Evolutionary conservation across 1,284 basidiomycete species (phyloP), one percentile per base, ranked within the genome.

Genomic region (Acaromyces ingoldii): DNA sequence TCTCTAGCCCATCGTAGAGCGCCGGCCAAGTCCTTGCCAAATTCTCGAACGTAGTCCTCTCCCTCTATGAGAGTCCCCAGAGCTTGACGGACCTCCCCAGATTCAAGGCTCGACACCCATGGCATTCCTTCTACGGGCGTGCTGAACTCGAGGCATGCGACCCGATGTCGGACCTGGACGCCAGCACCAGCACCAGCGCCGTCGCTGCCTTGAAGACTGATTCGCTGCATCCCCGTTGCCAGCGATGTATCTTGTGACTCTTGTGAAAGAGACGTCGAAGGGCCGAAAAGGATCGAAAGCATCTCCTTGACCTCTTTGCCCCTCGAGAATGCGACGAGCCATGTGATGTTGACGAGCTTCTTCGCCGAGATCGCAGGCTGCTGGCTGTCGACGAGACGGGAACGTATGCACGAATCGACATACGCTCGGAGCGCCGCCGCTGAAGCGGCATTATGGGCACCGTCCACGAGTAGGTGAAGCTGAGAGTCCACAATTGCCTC

Each of bases 381-480:
- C 13, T 49, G 51, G 29, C 42, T 40, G 2, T 42, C 38, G 1
- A 19, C 25, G 11, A 21, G 4, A 9, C 47, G 37, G 4, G 58
- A 34, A 1, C 42, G 31, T 2, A 71, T 29, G 46, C 62, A 71
- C 11, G 25, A 19, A 19, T 82, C 79, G 52, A 97, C 77, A 74
- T 91, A 97, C 4, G 79, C 72, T 1, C 84, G 80, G 6, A 99
- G 82, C 0, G 83, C 83, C 17, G 74, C 61, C 0, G 90, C 82
- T 0, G 91, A 91, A 4, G 88, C 85, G n/a, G 84, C 79, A 70
- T 99, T 99, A 75, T 99, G 95, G 0, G 95, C 93, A 3, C 95
- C 95, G 70, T 99, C 95, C 1, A 87, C 85, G 6, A 98, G 80
- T 4, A 91, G 77, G n/a, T 39, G 52, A 3, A 49, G 26, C 10